phyloP scores from a whole-genome alignment of 768 basidiomycete species.

The Termitomyces sp. region DNA sequence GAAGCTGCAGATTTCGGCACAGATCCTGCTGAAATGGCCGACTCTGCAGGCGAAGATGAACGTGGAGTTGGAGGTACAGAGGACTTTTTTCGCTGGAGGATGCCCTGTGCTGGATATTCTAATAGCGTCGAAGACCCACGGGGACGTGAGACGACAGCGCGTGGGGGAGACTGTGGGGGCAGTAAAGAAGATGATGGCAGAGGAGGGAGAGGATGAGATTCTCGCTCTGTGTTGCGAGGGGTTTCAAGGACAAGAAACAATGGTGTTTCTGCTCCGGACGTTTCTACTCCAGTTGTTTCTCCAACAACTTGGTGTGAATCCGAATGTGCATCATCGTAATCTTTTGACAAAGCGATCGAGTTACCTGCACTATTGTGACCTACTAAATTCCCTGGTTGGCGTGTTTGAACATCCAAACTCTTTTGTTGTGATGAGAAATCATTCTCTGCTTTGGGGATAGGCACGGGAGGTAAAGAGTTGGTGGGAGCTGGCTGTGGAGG shows the following conservation, averaged over 20 bases:
- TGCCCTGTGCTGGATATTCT: slow-evolving; percentile 24
- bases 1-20: slow-evolving; percentile 28
- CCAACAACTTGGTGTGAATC: slow-evolving; percentile 25
- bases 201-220: slow-evolving; percentile 66
- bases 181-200: slow-evolving; percentile 41
- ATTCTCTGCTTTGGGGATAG: slow-evolving; percentile 29
- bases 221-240: slow-evolving; percentile 37
- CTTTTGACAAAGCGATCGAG: slow-evolving; percentile 61
- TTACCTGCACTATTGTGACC: slow-evolving; percentile 52
- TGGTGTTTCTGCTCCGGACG: slow-evolving; percentile 16
- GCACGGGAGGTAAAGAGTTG: slow-evolving; percentile 56
- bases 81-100: slow-evolving; percentile 61
- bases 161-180: slow-evolving; percentile 45
- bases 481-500: slow-evolving; percentile 64
- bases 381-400: slow-evolving; percentile 43
- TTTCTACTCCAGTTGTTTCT: slow-evolving; percentile 11
- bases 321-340: slow-evolving; percentile 33
- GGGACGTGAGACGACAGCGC: slow-evolving; percentile 41
- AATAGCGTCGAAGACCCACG: slow-evolving; percentile 51
- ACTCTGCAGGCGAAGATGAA: slow-evolving; percentile 49
- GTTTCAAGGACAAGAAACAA: slow-evolving; percentile 33
- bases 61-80: slow-evolving; percentile 57
- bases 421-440: slow-evolving; percentile 23
- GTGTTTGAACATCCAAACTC: slow-evolving; percentile 30
- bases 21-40: slow-evolving; percentile 38